phyloP scores from a whole-genome alignment of 2,329 filamentous ascomycete genomes.

The Fusarium brachygibbosum region DNA sequence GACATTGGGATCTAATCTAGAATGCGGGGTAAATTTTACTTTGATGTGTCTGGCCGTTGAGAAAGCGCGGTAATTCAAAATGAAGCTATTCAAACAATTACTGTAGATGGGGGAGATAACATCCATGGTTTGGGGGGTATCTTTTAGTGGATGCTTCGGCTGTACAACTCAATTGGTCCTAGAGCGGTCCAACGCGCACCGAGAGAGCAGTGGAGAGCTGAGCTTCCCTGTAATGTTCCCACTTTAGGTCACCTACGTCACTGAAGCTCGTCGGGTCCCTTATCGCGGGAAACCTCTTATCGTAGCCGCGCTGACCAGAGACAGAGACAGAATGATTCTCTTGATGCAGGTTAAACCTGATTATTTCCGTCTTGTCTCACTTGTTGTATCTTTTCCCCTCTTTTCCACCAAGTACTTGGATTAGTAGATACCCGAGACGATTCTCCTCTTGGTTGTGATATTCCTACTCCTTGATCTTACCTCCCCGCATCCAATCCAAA shows the following conservation, averaged over 20 bases:
- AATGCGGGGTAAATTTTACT: slow-evolving; percentile 29
- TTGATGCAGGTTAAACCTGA: slow-evolving; percentile 12
- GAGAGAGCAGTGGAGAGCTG: background rate
- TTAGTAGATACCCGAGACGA: background rate
- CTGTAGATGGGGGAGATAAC: background rate
- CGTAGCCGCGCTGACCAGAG: slow-evolving; percentile 46
- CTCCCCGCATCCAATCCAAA: slow-evolving; percentile 1
- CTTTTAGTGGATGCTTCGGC: slow-evolving; percentile 11
- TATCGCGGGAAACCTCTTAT: slow-evolving; percentile 45
- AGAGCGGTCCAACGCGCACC: slow-evolving; percentile 36
- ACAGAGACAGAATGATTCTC: background rate
- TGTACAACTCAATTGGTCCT: slow-evolving; percentile 4
- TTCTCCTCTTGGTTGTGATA: no score
- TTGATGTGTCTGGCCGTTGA: background rate
- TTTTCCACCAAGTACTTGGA: slow-evolving; percentile 1
- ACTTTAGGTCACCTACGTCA: slow-evolving; percentile 41
- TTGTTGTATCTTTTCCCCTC: background rate
- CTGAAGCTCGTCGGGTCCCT: slow-evolving; percentile 46
- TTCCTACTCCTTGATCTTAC: background rate
- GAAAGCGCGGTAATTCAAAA: slow-evolving; percentile 27
- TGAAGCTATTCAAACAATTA: slow-evolving; percentile 25
- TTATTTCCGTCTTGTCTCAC: slow-evolving; percentile 17
- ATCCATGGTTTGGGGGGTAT: background rate
- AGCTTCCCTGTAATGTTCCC: slow-evolving; percentile 14
- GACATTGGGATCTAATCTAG: background rate